phyloP scores from a whole-genome alignment of 2,329 filamentous ascomycete species.

The Neocucurbitaria cava region DNA sequence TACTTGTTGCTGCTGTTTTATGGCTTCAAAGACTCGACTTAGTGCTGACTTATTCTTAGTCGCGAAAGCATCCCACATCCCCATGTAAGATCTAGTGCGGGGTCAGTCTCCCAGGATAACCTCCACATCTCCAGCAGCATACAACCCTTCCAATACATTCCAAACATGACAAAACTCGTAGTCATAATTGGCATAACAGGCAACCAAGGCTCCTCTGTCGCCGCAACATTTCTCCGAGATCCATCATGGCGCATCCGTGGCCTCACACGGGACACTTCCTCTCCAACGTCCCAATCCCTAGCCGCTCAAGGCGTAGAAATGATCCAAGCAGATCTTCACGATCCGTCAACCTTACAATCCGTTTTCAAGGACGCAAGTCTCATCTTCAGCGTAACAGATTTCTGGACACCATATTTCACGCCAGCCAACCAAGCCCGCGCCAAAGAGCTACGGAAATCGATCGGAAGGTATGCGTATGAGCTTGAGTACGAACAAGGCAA shows the following conservation, averaged over 20 bases:
- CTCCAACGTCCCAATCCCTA: slow-evolving; percentile 25
- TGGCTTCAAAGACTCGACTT: too few relatives aligned
- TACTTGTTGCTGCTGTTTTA: too few relatives aligned
- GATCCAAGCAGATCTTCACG: slow-evolving; percentile 25
- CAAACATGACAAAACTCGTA: slow-evolving; percentile 36
- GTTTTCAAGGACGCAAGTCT: slow-evolving; percentile 48
- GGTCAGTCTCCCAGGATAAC: not conserved
- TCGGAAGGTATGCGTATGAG: slow-evolving; percentile 31
- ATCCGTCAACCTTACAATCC: slow-evolving; percentile 28
- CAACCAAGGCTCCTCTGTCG: slow-evolving; percentile 35
- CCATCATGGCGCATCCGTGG: slow-evolving; percentile 58
- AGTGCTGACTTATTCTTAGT: too few relatives aligned
- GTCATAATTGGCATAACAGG: slow-evolving; percentile 37
- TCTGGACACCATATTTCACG: slow-evolving; percentile 28
- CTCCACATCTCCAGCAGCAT: slow-evolving; percentile 2
- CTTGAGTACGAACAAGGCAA: slow-evolving; percentile 34
- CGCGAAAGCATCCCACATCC: too few relatives aligned
- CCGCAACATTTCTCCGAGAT: slow-evolving; percentile 49
- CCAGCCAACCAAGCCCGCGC: slow-evolving; percentile 22
- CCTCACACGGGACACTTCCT: slow-evolving; percentile 51
- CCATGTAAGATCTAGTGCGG: not conserved
- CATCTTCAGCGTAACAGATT: slow-evolving; percentile 51
- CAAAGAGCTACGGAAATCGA: slow-evolving; percentile 19
- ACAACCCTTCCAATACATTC: slow-evolving; percentile 15
- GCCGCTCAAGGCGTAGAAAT: slow-evolving; percentile 48